Conservation (phyloP, 2,329 filamentous ascomycete genomes). For the Epichloe coenophiala region DNA sequence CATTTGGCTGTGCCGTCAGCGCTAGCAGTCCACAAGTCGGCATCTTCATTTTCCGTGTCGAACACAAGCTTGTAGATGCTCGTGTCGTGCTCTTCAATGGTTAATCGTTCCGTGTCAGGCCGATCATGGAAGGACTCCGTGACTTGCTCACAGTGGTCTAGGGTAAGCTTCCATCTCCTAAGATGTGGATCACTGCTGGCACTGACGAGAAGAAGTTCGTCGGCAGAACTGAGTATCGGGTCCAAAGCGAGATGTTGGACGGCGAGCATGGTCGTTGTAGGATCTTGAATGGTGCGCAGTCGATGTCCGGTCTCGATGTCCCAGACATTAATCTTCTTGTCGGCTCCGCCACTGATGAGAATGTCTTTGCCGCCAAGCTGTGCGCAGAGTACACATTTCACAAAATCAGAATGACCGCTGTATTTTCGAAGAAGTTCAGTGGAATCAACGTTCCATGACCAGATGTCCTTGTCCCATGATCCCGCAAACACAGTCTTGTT, state of each 20-base stretch:
- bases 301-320: conserved; percentile 53
- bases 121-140: conserved; percentile 29
- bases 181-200: conserved; percentile 73
- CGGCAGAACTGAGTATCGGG: conserved; percentile 38
- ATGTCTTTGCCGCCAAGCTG: conserved; percentile 46
- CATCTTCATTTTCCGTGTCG: conserved; percentile 44
- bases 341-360: conserved; percentile 63
- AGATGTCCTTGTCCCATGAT: conserved; percentile 88
- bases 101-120: conserved; percentile 29
- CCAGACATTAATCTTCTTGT: conserved; percentile 77
- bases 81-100: conserved; percentile 73
- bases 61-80: conserved; percentile 75
- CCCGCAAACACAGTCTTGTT: conserved; percentile 62
- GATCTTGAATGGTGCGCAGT: conserved; percentile 67
- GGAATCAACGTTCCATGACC: conserved; percentile 63
- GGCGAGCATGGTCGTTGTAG: conserved; percentile 56
- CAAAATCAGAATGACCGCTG: conserved; percentile 76
- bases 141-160: conserved; percentile 40
- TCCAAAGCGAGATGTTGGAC: conserved; percentile 72
- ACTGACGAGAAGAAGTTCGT: conserved; percentile 52
- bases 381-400: conserved; percentile 62
- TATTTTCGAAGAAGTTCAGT: conserved; percentile 43
- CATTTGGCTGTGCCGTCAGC: conserved; percentile 82
- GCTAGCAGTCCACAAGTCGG: conserved; percentile 83
- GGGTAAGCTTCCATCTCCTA: conserved; percentile 56